phyloP scores from a whole-genome alignment of 164 flowering plant genomes.

The Berberis thunbergii region DNA sequence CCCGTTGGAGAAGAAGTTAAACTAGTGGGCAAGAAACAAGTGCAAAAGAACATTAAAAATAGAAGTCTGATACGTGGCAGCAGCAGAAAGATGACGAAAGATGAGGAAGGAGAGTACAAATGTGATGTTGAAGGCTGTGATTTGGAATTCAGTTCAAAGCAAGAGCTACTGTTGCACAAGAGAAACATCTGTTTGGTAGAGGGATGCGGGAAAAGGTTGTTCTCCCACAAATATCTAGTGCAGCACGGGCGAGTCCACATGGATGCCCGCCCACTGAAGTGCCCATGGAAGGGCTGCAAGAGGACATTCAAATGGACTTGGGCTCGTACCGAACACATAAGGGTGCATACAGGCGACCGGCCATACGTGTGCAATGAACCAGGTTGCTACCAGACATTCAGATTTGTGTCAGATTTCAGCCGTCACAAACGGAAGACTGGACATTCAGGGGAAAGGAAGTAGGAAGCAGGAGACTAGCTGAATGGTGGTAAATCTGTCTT shows the following conservation, averaged over 20 bases:
- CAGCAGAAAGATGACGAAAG: conserved; percentile 11
- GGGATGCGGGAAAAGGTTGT: conserved; percentile 89
- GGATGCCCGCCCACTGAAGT: conserved; percentile 88
- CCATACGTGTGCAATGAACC: conserved; percentile 76
- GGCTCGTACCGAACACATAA: conserved; percentile 93
- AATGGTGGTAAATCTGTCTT: no score
- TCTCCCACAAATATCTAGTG: conserved; percentile 88
- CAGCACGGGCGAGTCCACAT: conserved; percentile 88
- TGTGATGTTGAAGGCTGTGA: conserved; percentile 87
- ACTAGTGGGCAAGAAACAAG: conserved; percentile 22
- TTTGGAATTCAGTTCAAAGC: conserved; percentile 71
- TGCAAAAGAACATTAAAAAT: conserved; percentile 10
- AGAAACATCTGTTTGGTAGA: conserved; percentile 72
- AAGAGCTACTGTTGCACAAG: conserved; percentile 66
- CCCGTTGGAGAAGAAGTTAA: conserved; percentile 12
- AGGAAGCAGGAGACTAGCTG: no score
- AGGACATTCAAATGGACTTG: conserved; percentile 99
- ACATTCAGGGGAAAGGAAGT: conserved; percentile 36
- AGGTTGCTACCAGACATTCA: conserved; percentile 90
- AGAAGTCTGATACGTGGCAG: neutral
- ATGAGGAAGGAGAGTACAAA: conserved; percentile 40
- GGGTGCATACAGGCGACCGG: conserved; percentile 96
- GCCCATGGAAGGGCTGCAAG: conserved; percentile 98
- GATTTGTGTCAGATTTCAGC: conserved; percentile 97
- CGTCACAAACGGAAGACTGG: conserved; percentile 98